Conservation (phyloP, 2,329 filamentous ascomycete genomes). For the Neobulgaria alba region DNA sequence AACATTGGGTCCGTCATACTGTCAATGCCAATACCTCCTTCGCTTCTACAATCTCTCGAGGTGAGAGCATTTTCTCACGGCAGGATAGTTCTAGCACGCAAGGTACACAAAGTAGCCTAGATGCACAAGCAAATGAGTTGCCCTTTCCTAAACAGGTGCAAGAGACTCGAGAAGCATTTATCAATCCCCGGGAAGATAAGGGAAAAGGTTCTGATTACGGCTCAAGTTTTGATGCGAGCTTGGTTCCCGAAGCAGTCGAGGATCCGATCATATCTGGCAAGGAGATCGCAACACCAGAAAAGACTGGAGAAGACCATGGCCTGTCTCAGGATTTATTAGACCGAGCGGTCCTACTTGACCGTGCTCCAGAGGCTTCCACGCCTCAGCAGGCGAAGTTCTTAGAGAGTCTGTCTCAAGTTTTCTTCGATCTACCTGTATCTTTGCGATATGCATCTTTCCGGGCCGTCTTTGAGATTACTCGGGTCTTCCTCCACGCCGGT, state of each 20-base stretch:
- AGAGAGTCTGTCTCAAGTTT: slow-evolving; percentile 1
- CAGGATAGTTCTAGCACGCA: background rate
- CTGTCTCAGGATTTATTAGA: slow-evolving; percentile 8
- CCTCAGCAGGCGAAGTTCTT: background rate
- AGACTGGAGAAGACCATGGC: slow-evolving; percentile 1
- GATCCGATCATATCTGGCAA: background rate
- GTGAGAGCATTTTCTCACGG: slow-evolving; percentile 14
- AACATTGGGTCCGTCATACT: no score
- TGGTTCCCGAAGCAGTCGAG: slow-evolving; percentile 4
- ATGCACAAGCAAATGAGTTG: background rate
- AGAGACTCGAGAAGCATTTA: slow-evolving; percentile 2
- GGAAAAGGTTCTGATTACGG: slow-evolving; percentile 17
- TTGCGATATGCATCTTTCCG: slow-evolving; percentile 13
- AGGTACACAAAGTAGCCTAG: slow-evolving; percentile 2
- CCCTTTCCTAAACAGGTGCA: background rate
- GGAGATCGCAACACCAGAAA: background rate
- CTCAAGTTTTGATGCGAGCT: slow-evolving; percentile 15
- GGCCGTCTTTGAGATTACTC: slow-evolving; percentile 25
- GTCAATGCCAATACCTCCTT: slow-evolving; percentile 14
- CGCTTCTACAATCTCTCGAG: slow-evolving; percentile 5
- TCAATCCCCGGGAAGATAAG: slow-evolving; percentile 6
- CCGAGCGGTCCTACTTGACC: background rate
- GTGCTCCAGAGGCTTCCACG: background rate
- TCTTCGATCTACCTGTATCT: slow-evolving; percentile 14
- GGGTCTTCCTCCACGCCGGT: slow-evolving; percentile 23